A percentile compares a stretch with the other conserved stretches of the same genome.
phyloP scores from a whole-genome alignment of 768 basidiomycete genomes.

The Russula olivacea region DNA sequence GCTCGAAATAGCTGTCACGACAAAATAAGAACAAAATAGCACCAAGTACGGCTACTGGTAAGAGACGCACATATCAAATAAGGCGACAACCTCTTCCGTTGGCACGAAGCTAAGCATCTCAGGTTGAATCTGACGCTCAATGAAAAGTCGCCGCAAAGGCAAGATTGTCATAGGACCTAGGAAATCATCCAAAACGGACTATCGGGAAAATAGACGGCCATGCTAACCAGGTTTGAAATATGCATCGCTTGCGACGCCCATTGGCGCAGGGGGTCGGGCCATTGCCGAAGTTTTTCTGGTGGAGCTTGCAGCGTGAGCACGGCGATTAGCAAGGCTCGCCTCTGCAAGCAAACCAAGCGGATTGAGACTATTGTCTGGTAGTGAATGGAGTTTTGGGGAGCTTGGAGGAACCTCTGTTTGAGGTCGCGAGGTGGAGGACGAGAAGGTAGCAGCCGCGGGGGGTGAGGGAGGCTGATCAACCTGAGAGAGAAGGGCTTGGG shows the following conservation, averaged over 20 bases:
- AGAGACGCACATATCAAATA: conserved; percentile 79
- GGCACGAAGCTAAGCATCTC: conserved; percentile 87
- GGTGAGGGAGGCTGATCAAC: conserved; percentile 18
- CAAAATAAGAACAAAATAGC: conserved; percentile 14
- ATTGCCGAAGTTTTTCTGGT: conserved; percentile 14
- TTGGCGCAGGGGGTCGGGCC: conserved; percentile 32
- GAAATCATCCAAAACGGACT: conserved; percentile 9
- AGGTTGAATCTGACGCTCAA: conserved; percentile 85
- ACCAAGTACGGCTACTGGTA: not conserved
- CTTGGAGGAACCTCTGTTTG: conserved; percentile 34
- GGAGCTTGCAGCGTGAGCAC: conserved; percentile 42
- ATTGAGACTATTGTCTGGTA: conserved; percentile 90
- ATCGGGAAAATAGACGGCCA: not conserved
- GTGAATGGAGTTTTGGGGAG: conserved; percentile 82
- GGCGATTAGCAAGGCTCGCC: conserved; percentile 72
- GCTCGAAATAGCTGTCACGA: conserved; percentile 58
- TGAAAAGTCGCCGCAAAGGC: conserved; percentile 74
- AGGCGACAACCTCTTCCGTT: conserved; percentile 83
- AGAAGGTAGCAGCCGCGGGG: conserved; percentile 3
- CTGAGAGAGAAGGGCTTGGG: conserved; percentile 23
- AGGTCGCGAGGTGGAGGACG: conserved; percentile 30
- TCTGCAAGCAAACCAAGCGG: conserved; percentile 91
- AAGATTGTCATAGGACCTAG: conserved; percentile 84
- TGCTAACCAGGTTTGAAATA: conserved; percentile 81
- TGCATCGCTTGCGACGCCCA: conserved; percentile 79